Base-by-base conservation (phyloP, 768 basidiomycete species). In the Mycena vulgaris region DNA sequence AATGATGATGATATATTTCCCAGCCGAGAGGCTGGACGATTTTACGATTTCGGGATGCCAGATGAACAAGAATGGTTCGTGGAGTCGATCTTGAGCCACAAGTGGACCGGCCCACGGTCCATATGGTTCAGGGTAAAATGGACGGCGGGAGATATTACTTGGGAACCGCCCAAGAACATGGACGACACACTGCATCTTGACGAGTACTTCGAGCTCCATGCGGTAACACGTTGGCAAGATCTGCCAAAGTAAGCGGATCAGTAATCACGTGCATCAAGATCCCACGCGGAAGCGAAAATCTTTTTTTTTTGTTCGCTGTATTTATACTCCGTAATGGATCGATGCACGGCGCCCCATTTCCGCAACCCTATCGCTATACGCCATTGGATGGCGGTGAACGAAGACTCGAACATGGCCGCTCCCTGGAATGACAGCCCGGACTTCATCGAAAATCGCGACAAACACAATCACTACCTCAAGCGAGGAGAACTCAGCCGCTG, bases 361-460 rank as follows among this genome's bases (percentile, higher is more conserved):
- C 11, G 3, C 42, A 19, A 4, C 42, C n/a, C 42, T 21, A n/a
- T 40, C 42, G 42, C 42, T 6, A n/a, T 45, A 7, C 42, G 3
- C 8, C 4, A 19, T 21, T 45, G 42, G 42, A 45, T 45, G 42
- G 21, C 42, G 4, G 6, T 3, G 3, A 4, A 21, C 21, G 42
- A 45, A 45, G 42, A 45, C 42, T n/a, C 42, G 3, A 11, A 4
- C 2, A 45, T 45, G 42, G 21, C 8, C n/a, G 42, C 6, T 6
- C 5, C 21, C 3, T 45, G 2, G 21, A n/a, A 45, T 21, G 21
- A 45, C n/a, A 82, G 64, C 64, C 5, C 5, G 8, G 16, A 16
- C 1, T 61, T 49, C 31, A 49, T 61, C 2, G 45, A 61, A 61
- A 47, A 61, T n/a, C 47, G 60, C 4, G 49, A 61, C 35, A n/a